Conservation (phyloP, 768 basidiomycete species). For the Fistulinella prunicolor region DNA sequence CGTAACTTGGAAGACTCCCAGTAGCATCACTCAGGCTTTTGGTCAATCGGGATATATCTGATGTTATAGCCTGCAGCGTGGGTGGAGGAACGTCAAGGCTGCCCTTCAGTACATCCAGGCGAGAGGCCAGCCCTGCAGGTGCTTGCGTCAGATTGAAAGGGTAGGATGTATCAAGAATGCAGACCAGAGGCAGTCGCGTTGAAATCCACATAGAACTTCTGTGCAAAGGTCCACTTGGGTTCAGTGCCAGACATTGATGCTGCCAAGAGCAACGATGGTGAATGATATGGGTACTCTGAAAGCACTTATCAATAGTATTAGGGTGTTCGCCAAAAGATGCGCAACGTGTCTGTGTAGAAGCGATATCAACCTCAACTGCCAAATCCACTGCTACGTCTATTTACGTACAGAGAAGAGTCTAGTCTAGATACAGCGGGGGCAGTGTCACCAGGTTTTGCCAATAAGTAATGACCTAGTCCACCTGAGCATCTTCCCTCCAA, state of each 20-base stretch:
- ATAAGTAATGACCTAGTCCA: too few relatives aligned
- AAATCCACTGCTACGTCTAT: too few relatives aligned
- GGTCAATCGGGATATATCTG: conserved; percentile 54
- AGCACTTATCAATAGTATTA: too few relatives aligned
- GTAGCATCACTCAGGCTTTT: conserved; percentile 65
- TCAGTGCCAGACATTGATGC: conserved; percentile 19
- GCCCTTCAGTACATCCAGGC: conserved; percentile 41
- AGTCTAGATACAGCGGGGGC: too few relatives aligned
- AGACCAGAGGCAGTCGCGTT: conserved; percentile 25
- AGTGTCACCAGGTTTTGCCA: too few relatives aligned
- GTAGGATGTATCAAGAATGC: neutral
- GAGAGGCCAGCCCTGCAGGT: conserved; percentile 46
- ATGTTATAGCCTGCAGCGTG: conserved; percentile 42
- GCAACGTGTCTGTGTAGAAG: too few relatives aligned
- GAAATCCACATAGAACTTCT: conserved; percentile 27
- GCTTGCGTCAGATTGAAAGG: conserved; percentile 14
- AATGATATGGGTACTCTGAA: too few relatives aligned
- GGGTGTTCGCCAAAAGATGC: too few relatives aligned
- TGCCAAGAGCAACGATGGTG: too few relatives aligned
- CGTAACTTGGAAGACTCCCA: conserved; percentile 64
- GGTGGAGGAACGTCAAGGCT: conserved; percentile 29
- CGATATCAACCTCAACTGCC: too few relatives aligned
- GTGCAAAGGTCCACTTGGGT: conserved; percentile 29
- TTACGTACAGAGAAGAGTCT: too few relatives aligned
- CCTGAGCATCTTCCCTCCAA: too few relatives aligned